These are phyloP conservation scores for Fusarium sp. DNA, from an alignment of 2,329 filamentous ascomycete genomes.

Conservation along the genomic window DNA sequence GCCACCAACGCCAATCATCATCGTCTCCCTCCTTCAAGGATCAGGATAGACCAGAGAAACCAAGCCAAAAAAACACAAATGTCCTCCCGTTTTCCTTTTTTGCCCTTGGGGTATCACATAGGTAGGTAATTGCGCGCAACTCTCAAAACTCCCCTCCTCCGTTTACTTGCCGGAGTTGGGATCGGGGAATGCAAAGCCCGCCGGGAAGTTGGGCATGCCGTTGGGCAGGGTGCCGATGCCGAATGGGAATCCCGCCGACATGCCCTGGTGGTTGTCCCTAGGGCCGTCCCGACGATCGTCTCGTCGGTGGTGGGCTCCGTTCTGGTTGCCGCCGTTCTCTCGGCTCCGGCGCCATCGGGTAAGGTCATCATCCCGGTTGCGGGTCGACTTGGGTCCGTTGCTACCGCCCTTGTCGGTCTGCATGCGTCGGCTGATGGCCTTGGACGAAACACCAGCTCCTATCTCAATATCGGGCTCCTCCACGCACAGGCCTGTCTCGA, in stretches of 20 bases:
- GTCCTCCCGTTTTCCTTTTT: conserved; percentile 27
- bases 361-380: conserved; percentile 55
- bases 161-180: conserved; percentile 38
- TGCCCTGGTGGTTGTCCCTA: conserved; percentile 43
- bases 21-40: background rate
- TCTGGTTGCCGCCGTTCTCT: conserved; percentile 42
- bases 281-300: conserved; percentile 38
- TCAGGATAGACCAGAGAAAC: conserved; percentile 19
- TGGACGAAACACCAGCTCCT: conserved; percentile 95
- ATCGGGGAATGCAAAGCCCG: conserved; percentile 55
- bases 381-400: conserved; percentile 73
- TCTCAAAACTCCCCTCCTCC: conserved; percentile 14
- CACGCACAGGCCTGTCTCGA: conserved; percentile 87
- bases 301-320: conserved; percentile 34
- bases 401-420: conserved; percentile 75
- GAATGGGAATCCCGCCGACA: conserved; percentile 51
- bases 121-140: conserved; percentile 22
- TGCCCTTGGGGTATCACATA: conserved; percentile 32
- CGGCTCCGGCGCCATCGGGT: conserved; percentile 50
- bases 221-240: conserved; percentile 56
- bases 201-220: conserved; percentile 57
- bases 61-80: conserved; percentile 26
- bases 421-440: conserved; percentile 80
- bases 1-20: conserved; percentile 29
- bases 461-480: conserved; percentile 99